Base-by-base conservation (phyloP, 1,139 yeast species). In the Trichomonascaceae sp. region DNA sequence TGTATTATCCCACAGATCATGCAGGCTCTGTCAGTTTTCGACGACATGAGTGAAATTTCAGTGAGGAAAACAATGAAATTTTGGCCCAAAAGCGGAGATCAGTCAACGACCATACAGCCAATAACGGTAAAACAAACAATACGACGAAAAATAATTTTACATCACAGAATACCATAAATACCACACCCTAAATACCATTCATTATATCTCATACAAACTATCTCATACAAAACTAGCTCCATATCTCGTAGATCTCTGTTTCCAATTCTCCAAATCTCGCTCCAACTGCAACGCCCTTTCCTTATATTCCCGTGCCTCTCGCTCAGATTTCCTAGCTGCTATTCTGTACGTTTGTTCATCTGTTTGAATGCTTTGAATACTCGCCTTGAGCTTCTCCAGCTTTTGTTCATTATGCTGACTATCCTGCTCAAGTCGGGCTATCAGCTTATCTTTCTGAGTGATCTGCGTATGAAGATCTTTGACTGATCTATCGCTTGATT, bases 1-100 rank as follows among this genome's bases (percentile, higher is more conserved):
- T 88, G 96, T 57, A 93, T 87, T 57, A 91, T 80, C 8, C 97
- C 99, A 71, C 99, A 93, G 57, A 93, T 80, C 96, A 93, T 88
- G 69, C 99, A 93, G 22, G 99, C 99, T 77, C 99, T 82, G 63
- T 93, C 96, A 30, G 87, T 78, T 71, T 84, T 78, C 38, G 81
- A 73, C 17, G 84, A 80, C 85, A 81, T 79, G 20, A 12, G 19
- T 32, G 41, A 32, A 30, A 39, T 46, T 24, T 45, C 36, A 45
- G 17, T 20, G 38, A 20, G 38, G 12, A 27, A 27, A 22, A 22
- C 24, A 22, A 22, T 22, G 24, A 22, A 22, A 22, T 22, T 22
- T 6, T 22, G 24, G 6, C 6, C 24, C 24, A 22, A 22, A 27
- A 8, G 32, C 9, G 32, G 2, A 27, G 27, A 22, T 22, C 27